phyloP scores from a whole-genome alignment of 495 filamentous ascomycete species.

The Lentithecium fluviatile region DNA sequence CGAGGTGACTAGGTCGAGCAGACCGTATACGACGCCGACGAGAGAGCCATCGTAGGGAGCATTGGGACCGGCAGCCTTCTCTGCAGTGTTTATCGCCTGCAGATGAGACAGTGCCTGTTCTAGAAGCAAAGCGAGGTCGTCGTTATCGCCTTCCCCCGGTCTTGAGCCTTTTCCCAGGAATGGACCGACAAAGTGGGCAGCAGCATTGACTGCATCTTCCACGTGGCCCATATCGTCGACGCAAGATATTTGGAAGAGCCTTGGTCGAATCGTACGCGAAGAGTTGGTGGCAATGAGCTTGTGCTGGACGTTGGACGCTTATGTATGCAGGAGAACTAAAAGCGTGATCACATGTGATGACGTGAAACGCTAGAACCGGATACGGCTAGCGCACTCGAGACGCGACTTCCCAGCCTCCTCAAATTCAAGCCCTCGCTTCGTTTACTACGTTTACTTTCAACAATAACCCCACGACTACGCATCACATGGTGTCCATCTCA shows the following conservation, averaged over 20 bases:
- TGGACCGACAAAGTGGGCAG: slow-evolving; percentile 29
- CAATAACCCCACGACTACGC: slow-evolving; percentile 12
- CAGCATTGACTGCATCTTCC: slow-evolving; percentile 23
- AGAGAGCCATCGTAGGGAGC: slow-evolving; percentile 32
- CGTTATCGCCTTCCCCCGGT: neutral
- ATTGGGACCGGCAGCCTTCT: slow-evolving; percentile 10
- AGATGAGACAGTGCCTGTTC: slow-evolving; percentile 26
- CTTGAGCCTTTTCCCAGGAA: slow-evolving; percentile 8
- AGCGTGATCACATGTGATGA: neutral
- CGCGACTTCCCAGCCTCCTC: slow-evolving; percentile 20
- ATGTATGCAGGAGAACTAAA: neutral
- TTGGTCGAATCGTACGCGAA: neutral
- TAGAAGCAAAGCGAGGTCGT: slow-evolving; percentile 7
- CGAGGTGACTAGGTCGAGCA: slow-evolving; percentile 30
- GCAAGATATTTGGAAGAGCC: neutral
- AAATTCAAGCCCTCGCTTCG: neutral
- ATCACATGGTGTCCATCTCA: slow-evolving; percentile 23
- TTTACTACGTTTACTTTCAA: slow-evolving; percentile 8
- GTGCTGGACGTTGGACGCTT: no score
- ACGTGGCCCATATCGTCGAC: slow-evolving; percentile 13
- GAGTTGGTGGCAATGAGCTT: neutral
- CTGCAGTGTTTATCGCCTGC: slow-evolving; percentile 26
- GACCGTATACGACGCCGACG: slow-evolving; percentile 32
- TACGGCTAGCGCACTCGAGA: neutral
- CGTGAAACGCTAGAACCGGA: neutral